phyloP scores from a whole-genome alignment of 345 rosid species.

The Anastatica hierochuntica region DNA sequence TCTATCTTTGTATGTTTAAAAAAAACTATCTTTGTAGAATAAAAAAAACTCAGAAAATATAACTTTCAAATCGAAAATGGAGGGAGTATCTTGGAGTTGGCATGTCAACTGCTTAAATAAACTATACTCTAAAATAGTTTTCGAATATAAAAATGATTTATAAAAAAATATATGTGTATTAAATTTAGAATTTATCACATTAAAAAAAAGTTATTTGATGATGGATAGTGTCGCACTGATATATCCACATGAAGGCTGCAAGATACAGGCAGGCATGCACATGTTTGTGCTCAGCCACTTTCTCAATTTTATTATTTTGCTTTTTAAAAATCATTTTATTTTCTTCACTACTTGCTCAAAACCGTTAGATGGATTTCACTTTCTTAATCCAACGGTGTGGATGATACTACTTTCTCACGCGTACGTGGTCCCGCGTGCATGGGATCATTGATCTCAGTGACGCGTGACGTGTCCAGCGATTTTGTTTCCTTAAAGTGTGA shows the following conservation, averaged over 20 bases:
- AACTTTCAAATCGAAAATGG: too few relatives aligned
- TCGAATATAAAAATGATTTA: too few relatives aligned
- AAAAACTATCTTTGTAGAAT: too few relatives aligned
- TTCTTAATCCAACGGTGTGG: constrained; percentile 9
- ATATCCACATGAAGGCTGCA: constrained; percentile 35
- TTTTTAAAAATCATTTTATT: too few relatives aligned
- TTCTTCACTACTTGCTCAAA: constrained; percentile 5
- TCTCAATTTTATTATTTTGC: not conserved
- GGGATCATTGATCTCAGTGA: constrained; percentile 14
- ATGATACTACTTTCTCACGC: constrained; percentile 5
- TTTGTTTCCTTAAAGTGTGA: constrained; percentile 31
- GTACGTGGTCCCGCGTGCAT: constrained; percentile 31
- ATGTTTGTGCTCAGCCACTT: constrained; percentile 27
- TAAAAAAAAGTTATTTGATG: constrained; percentile 14
- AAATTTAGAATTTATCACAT: too few relatives aligned
- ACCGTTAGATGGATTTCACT: constrained; percentile 10
- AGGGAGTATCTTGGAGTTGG: too few relatives aligned
- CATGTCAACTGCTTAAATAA: too few relatives aligned
- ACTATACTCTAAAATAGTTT: too few relatives aligned
- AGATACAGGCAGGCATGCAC: constrained; percentile 33
- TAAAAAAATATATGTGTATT: not conserved
- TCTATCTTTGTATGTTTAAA: too few relatives aligned
- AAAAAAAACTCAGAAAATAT: too few relatives aligned
- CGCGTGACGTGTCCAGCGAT: constrained; percentile 27
- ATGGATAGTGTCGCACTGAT: constrained; percentile 31